These are phyloP conservation scores for Sclerotinia spermophila DNA, from an alignment of 2,329 filamentous ascomycete genomes.

Conservation along the genomic window DNA sequence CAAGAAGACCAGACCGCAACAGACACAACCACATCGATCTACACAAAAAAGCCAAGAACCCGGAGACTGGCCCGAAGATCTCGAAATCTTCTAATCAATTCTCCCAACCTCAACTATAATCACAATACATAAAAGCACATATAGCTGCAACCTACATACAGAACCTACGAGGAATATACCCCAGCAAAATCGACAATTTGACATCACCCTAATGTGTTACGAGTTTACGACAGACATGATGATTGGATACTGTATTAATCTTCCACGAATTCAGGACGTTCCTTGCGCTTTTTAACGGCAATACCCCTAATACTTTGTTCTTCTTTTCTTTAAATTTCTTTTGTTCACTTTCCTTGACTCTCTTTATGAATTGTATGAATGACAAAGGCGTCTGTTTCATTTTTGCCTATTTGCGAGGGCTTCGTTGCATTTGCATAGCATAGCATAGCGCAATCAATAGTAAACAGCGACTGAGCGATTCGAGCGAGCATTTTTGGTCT, in stretches of 20 bases:
- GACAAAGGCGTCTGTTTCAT: neutral
- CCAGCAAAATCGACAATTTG: constrained; percentile 7
- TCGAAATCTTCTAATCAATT: constrained; percentile 14
- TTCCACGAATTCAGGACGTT: constrained; percentile 10
- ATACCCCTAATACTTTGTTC: neutral
- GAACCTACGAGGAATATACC: neutral
- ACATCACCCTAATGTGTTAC: constrained; percentile 16
- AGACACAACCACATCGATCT: neutral
- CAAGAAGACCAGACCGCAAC: neutral
- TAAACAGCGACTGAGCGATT: neutral
- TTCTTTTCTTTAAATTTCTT: neutral
- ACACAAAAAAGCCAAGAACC: neutral
- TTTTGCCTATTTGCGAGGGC: neutral
- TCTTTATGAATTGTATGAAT: constrained; percentile 9
- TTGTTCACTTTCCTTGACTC: constrained; percentile 7
- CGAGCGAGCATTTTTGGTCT: constrained; percentile 3
- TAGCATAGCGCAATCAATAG: neutral
- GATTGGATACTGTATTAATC: constrained; percentile 19
- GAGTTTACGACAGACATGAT: constrained; percentile 20
- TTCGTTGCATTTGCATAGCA: constrained; percentile 4
- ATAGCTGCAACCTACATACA: neutral
- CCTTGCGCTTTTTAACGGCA: constrained; percentile 12
- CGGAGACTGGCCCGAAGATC: constrained; percentile 18
- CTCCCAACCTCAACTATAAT: neutral
- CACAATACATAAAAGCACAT: neutral